Percentiles rank a stretch among this genome's conserved stretches.
phyloP scores from a whole-genome alignment of 257 asterid species.

The Anisodus tanguticus region DNA sequence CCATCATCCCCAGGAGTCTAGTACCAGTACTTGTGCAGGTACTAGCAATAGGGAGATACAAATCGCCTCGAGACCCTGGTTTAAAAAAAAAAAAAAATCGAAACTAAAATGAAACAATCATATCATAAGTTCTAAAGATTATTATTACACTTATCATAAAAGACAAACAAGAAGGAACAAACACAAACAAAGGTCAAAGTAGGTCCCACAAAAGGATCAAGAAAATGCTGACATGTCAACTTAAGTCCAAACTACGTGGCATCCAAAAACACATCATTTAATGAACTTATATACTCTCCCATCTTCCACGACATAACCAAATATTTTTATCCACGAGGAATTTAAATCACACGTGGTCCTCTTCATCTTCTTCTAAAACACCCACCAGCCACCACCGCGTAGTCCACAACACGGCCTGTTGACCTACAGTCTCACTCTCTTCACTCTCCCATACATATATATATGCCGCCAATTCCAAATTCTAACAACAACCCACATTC shows the following conservation, averaged over 20 bases:
- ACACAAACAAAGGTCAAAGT: not conserved
- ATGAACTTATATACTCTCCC: too few species aligned
- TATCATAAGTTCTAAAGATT: not conserved
- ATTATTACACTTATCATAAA: not conserved
- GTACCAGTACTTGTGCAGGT: too few species aligned
- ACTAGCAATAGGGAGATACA: too few species aligned
- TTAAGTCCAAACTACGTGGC: not conserved
- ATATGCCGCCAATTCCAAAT: slow-evolving; percentile 58
- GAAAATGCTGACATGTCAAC: not conserved
- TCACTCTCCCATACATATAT: slow-evolving; percentile 33
- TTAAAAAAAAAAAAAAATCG: too few species aligned
- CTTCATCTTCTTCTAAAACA: not conserved
- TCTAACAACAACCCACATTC: not conserved
- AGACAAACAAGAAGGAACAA: not conserved
- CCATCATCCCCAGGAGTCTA: too few species aligned
- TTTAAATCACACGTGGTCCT: slow-evolving; percentile 28
- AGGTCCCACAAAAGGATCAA: not conserved
- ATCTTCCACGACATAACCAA: not conserved
- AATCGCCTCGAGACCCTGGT: too few species aligned
- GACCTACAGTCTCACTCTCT: slow-evolving; percentile 21
- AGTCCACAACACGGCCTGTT: slow-evolving; percentile 44
- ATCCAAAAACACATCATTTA: not conserved
- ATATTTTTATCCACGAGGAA: slow-evolving; percentile 8
- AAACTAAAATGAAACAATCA: not conserved
- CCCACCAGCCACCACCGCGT: slow-evolving; percentile 29